These are phyloP conservation scores for Fusarium nygamai DNA, from an alignment of 2,329 filamentous ascomycete species.

Conservation along the genomic window DNA sequence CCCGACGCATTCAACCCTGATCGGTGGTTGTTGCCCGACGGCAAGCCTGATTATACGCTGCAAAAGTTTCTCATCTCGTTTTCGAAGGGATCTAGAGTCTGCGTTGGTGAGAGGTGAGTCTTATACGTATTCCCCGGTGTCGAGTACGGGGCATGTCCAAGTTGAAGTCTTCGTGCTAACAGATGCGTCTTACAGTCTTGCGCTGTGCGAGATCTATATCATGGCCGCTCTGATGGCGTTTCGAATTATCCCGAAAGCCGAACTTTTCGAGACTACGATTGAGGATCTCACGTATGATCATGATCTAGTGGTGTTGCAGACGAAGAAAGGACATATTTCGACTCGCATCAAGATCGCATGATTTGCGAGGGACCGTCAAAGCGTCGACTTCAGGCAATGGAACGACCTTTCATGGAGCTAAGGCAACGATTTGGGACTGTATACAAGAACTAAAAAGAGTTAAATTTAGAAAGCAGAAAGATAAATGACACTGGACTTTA, in stretches of 20 bases:
- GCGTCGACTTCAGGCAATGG: background rate
- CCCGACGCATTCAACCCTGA: slow-evolving; percentile 49
- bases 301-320: slow-evolving; percentile 32
- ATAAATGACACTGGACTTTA: background rate
- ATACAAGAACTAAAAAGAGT: background rate
- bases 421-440: background rate
- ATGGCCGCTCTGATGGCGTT: slow-evolving; percentile 27
- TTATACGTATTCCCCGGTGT: background rate
- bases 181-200: slow-evolving; percentile 10
- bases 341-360: background rate
- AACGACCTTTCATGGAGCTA: background rate
- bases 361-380: background rate
- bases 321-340: slow-evolving; percentile 32
- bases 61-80: slow-evolving; percentile 34
- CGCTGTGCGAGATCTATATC: slow-evolving; percentile 34
- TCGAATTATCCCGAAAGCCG: slow-evolving; percentile 20
- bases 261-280: slow-evolving; percentile 25
- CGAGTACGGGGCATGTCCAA: fast-evolving
- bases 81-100: slow-evolving; percentile 34
- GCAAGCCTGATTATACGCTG: slow-evolving; percentile 41
- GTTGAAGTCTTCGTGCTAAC: background rate
- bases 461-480: background rate
- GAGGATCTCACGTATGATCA: slow-evolving; percentile 35
- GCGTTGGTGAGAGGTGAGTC: slow-evolving; percentile 36
- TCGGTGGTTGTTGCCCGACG: slow-evolving; percentile 38